Conservation (phyloP, 2,329 filamentous ascomycete genomes). For the Dactylonectria estremocensis region DNA sequence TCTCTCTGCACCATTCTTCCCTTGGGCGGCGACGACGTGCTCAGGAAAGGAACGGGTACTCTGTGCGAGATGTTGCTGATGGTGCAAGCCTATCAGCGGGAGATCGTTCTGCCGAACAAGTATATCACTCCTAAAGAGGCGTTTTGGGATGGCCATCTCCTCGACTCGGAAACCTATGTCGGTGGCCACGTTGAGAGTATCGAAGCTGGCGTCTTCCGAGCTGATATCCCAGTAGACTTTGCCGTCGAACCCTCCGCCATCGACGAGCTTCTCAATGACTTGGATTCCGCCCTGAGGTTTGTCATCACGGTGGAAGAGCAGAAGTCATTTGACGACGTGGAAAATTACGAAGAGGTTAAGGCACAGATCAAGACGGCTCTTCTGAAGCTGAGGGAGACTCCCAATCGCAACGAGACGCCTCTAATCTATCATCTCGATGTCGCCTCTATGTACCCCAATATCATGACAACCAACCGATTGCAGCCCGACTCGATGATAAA, state of each 20-base stretch:
- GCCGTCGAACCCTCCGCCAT: constrained; percentile 89
- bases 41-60: constrained; percentile 96
- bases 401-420: constrained; percentile 87
- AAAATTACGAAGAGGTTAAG: constrained; percentile 88
- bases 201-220: constrained; percentile 95
- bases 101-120: constrained; percentile 96
- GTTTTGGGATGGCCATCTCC: constrained; percentile 96
- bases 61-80: constrained; percentile 99
- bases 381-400: constrained; percentile 81
- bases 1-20: constrained; percentile 97
- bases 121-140: constrained; percentile 91
- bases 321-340: constrained; percentile 83
- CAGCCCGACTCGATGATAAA: constrained; percentile 99
- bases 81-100: constrained; percentile 95
- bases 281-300: constrained; percentile 92
- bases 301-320: constrained; percentile 89
- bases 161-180: constrained; percentile 98
- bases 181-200: constrained; percentile 99
- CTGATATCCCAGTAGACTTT: constrained; percentile 96
- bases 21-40: constrained; percentile 89
- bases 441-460: constrained; percentile 99
- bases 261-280: constrained; percentile 87
- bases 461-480: constrained; percentile 98
- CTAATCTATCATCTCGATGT: constrained; percentile 99
- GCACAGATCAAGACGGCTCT: constrained; percentile 83